A percentile compares a stretch with the other conserved stretches of the same genome.
Evolutionary conservation across 2,329 filamentous ascomycete species (phyloP).

Genomic region (Trichoderma brevicompactum): DNA sequence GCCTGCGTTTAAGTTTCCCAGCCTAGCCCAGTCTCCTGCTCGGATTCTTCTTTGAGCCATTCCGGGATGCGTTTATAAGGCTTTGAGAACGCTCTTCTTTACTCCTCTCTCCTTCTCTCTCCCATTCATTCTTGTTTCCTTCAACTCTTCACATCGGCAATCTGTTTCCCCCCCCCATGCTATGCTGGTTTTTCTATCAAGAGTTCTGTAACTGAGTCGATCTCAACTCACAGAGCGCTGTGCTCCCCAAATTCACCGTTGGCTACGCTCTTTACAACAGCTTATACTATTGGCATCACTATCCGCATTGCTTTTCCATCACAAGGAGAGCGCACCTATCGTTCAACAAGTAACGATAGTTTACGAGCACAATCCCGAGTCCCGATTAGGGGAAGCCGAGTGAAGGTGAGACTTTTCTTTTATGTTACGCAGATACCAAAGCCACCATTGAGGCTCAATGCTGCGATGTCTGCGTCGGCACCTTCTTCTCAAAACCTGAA

Average conservation of each 20-base stretch:
- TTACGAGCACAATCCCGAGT: background rate
- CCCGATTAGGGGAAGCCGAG: background rate
- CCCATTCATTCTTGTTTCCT: background rate
- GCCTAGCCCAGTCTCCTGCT: slow-evolving; percentile 5
- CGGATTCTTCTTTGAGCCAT: background rate
- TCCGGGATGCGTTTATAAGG: slow-evolving; percentile 19
- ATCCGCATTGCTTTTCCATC: background rate
- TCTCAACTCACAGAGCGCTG: background rate
- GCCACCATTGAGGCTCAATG: background rate
- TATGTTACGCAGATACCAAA: background rate
- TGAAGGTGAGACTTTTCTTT: background rate
- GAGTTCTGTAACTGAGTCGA: background rate
- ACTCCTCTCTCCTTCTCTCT: background rate
- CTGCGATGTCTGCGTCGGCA: background rate
- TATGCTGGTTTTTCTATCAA: background rate
- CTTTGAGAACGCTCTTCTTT: background rate
- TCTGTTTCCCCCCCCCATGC: background rate
- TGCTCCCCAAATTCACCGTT: background rate
- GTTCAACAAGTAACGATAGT: background rate
- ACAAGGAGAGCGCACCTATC: background rate
- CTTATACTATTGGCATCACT: background rate
- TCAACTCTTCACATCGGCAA: background rate
- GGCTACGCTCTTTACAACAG: background rate
- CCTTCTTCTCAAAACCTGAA: background rate
- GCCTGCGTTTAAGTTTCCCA: slow-evolving; percentile 13